Base-by-base conservation (phyloP, 306 rosid genomes). In the Morella rubra region DNA sequence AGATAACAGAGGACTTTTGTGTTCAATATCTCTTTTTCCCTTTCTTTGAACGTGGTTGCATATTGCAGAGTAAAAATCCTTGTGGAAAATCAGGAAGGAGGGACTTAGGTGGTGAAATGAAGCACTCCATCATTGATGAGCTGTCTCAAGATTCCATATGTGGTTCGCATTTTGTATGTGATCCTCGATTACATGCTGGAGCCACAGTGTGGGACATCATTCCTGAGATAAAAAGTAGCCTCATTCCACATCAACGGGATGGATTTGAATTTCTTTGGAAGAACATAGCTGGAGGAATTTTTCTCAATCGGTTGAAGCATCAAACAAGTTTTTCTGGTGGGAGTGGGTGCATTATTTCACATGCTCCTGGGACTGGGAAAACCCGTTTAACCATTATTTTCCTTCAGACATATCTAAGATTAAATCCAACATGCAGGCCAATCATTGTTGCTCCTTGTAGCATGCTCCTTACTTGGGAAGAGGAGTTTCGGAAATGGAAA, bases 321-420 rank as follows among this genome's bases (percentile, higher is more conserved):
- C 47, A n/a, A 11, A 69, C 40, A 16, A 66, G 53, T 71, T 70
- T 42, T 56, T 51, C 69, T 46, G 71, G 49, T 51, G 93, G 88
- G 40, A 64, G 71, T 75, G 97, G 97, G 1, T 91, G 95, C 86
- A 83, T 90, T 12, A 81, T 91, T 24, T 91, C 97, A 7, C 97
- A 91, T 77, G 91, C 95, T 65, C 97, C 97, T 19, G 97, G 97
- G 71, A 90, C 95, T 0, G 97, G 97, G 52, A 91, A 91, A 85
- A 85, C 97, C 7, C 93, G 89, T 42, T 82, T 91, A 0, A 77
- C 95, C 7, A 90, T 91, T 73, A 79, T 69, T 68, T 90, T 90
- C 76, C 89, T 91, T n/a, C 90, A 79, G 73, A 19, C 89, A 22
- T 91, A 73, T 75, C 71, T 88, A 16, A 61, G n/a, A 37, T 42